These are phyloP conservation scores for Suillus weaverae DNA, from an alignment of 768 basidiomycete species.

Conservation along the genomic window DNA sequence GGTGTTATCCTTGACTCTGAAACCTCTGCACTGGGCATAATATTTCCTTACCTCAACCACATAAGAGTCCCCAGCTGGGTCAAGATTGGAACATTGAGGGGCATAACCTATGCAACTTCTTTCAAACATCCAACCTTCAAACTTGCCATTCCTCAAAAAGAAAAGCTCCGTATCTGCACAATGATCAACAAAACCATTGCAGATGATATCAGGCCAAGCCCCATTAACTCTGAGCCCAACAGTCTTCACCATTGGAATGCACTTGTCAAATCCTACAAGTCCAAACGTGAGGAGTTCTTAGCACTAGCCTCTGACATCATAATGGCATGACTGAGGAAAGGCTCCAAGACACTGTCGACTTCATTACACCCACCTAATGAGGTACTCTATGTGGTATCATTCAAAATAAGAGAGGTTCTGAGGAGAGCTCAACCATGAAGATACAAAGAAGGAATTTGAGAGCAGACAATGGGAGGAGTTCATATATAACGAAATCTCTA, in stretches of 20 bases:
- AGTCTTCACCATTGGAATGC: neutral
- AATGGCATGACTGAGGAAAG: neutral
- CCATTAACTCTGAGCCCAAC: neutral
- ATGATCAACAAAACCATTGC: neutral
- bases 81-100: neutral
- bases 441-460: neutral
- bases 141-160: neutral
- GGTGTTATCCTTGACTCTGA: neutral
- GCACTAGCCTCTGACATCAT: neutral
- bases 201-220: neutral
- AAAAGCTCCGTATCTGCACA: neutral
- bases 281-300: fast-evolving
- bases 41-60: neutral
- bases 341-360: neutral
- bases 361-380: neutral
- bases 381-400: neutral
- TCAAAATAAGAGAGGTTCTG: neutral
- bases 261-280: neutral
- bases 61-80: neutral
- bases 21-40: neutral
- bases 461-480: neutral
- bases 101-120: neutral
- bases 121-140: too few relatives aligned
- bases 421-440: neutral
- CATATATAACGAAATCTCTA: neutral